Percentiles rank a stretch among this genome's conserved stretches.
phyloP scores from a whole-genome alignment of 208 protist species.

The Wallacemonas collosoma region DNA sequence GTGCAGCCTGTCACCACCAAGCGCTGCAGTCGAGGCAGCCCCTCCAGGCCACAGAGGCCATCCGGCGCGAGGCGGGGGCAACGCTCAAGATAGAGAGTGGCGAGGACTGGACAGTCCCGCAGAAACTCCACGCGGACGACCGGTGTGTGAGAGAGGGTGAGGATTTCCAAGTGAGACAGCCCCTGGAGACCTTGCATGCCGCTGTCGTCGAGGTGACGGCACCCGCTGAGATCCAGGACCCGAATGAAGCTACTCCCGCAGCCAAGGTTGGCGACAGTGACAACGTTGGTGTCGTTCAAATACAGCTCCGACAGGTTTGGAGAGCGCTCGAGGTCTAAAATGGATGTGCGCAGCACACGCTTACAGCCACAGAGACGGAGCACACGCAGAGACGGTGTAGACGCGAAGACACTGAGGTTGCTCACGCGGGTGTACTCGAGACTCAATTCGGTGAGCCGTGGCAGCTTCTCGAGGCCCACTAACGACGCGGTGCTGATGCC shows the following conservation, averaged over 20 bases:
- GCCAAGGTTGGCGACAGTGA: slow-evolving; percentile 50
- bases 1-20: slow-evolving; percentile 44
- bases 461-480: slow-evolving; percentile 39
- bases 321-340: slow-evolving; percentile 49
- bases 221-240: slow-evolving; percentile 58
- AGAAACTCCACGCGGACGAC: slow-evolving; percentile 54
- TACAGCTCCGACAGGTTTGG: slow-evolving; percentile 46
- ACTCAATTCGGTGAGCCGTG: slow-evolving; percentile 38
- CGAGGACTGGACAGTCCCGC: slow-evolving; percentile 32
- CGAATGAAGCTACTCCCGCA: slow-evolving; percentile 32
- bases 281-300: slow-evolving; percentile 58
- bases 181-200: slow-evolving; percentile 56
- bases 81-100: slow-evolving; percentile 49
- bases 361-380: slow-evolving; percentile 60
- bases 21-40: slow-evolving; percentile 30
- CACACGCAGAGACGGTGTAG: slow-evolving; percentile 28
- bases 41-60: slow-evolving; percentile 38
- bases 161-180: slow-evolving; percentile 48
- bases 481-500: slow-evolving; percentile 45
- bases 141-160: slow-evolving; percentile 49
- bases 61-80: slow-evolving; percentile 38
- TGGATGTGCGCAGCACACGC: slow-evolving; percentile 54
- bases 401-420: slow-evolving; percentile 34
- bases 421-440: slow-evolving; percentile 71
- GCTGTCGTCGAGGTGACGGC: slow-evolving; percentile 55